A percentile compares a stretch with the other conserved stretches of the same genome.
Conservation (phyloP, 352 stramenopile genomes). For the Pythium dissotocum region DNA sequence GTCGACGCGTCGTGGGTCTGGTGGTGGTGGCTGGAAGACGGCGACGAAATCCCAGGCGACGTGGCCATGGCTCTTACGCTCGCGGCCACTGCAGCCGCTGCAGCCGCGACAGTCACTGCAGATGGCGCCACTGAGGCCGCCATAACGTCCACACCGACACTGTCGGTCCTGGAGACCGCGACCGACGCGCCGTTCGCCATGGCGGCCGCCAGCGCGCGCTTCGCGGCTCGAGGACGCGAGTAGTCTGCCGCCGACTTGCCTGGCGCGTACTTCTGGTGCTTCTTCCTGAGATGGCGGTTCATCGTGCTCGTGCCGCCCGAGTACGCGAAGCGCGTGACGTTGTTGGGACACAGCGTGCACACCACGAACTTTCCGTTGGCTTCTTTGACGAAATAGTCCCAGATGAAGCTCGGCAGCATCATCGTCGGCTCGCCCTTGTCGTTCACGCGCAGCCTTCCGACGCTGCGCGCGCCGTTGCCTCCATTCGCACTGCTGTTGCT, state of each 20-base stretch:
- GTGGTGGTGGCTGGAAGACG: conserved; percentile 3
- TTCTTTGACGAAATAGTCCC: conserved; percentile 85
- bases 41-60: background rate
- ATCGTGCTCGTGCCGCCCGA: conserved; percentile 83
- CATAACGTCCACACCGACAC: background rate
- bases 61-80: conserved; percentile 20
- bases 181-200: background rate
- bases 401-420: conserved; percentile 81
- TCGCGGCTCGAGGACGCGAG: conserved; percentile 41
- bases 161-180: background rate
- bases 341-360: conserved; percentile 68
- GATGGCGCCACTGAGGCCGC: background rate
- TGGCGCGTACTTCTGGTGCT: conserved; percentile 78
- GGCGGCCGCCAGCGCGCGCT: conserved; percentile 13
- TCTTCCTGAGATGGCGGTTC: conserved; percentile 81
- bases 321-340: conserved; percentile 77
- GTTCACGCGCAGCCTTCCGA: conserved; percentile 29
- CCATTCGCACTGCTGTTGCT: conserved; percentile 8
- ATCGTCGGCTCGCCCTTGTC: conserved; percentile 65
- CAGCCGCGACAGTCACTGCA: conserved; percentile 1
- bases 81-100: background rate
- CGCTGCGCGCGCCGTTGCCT: conserved; percentile 2
- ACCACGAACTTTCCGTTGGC: conserved; percentile 75
- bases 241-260: conserved; percentile 78
- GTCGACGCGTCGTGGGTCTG: background rate